Percentiles rank a stretch among this genome's conserved stretches.
Conservation (phyloP, 1,284 basidiomycete genomes). For the Fistulinella cinereoalba region DNA sequence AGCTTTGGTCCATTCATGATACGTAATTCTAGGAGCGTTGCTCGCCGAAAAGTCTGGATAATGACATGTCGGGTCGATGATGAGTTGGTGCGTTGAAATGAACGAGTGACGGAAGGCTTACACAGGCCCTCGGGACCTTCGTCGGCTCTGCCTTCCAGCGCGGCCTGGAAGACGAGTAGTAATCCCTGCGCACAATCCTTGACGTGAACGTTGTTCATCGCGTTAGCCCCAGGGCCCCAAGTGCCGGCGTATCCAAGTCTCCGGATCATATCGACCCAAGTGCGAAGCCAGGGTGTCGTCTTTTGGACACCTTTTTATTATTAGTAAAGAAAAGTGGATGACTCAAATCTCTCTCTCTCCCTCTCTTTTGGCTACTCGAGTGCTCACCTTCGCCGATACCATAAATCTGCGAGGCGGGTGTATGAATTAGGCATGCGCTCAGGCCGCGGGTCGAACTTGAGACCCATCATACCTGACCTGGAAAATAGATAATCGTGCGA, state of each 20-base stretch:
- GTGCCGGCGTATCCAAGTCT: conserved; percentile 35
- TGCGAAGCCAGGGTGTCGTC: conserved; percentile 34
- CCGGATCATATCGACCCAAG: conserved; percentile 35
- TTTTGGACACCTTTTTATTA: conserved; percentile 35
- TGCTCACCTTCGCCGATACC: conserved; percentile 38
- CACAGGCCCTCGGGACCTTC: conserved; percentile 41
- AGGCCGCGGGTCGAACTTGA: no score
- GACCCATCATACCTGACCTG: conserved; percentile 28
- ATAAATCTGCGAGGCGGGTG: conserved; percentile 43
- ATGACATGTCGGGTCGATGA: no score
- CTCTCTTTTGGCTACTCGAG: no score
- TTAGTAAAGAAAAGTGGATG: neutral
- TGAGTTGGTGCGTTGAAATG: no score
- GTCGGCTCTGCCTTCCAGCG: conserved; percentile 38
- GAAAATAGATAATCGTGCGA: conserved; percentile 41
- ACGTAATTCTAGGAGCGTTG: conserved; percentile 24
- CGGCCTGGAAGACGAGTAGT: conserved; percentile 36
- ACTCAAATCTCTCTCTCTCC: no score
- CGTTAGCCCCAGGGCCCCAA: conserved; percentile 40
- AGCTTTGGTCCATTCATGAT: conserved; percentile 27
- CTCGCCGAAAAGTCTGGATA: conserved; percentile 27
- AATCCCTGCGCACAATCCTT: conserved; percentile 37
- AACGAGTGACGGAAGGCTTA: conserved; percentile 19
- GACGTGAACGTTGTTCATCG: conserved; percentile 40
- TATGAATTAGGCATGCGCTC: no score